Evolutionary conservation across 2,329 filamentous ascomycete genomes (phyloP).

Genomic region (Sporothrix globosa): DNA sequence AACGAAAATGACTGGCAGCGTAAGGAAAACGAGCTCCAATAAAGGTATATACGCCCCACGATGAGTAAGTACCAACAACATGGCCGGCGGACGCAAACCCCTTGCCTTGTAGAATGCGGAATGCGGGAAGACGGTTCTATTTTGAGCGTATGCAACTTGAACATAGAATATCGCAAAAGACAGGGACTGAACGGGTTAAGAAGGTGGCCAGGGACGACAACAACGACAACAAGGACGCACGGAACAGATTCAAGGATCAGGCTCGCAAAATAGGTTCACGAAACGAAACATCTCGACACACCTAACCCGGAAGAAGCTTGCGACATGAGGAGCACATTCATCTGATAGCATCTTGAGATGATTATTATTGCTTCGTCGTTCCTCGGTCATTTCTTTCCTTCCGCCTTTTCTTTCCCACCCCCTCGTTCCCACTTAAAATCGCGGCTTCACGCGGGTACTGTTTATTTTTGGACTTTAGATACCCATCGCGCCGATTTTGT

Average conservation of each 20-base stretch:
- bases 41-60: too few species aligned
- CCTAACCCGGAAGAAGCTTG: not conserved
- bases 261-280: not conserved
- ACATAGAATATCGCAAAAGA: not conserved
- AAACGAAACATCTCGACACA: slow-evolving; percentile 9
- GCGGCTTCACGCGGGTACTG: not conserved
- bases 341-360: not conserved
- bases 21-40: not conserved
- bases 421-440: not conserved
- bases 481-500: slow-evolving; percentile 1
- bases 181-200: not conserved
- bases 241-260: not conserved
- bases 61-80: not conserved
- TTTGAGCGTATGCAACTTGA: slow-evolving; percentile 19
- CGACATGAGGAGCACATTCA: not conserved
- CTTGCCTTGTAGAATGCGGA: slow-evolving; percentile 17
- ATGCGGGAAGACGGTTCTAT: slow-evolving; percentile 14
- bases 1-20: not conserved
- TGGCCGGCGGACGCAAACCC: not conserved
- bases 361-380: not conserved
- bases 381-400: not conserved
- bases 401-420: not conserved
- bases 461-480: slow-evolving; percentile 17
- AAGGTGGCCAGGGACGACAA: slow-evolving; percentile 6
- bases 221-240: not conserved